These are phyloP conservation scores for Cryptococcus jaspeensis DNA, from an alignment of 1,284 basidiomycete genomes.

Conservation along the genomic window DNA sequence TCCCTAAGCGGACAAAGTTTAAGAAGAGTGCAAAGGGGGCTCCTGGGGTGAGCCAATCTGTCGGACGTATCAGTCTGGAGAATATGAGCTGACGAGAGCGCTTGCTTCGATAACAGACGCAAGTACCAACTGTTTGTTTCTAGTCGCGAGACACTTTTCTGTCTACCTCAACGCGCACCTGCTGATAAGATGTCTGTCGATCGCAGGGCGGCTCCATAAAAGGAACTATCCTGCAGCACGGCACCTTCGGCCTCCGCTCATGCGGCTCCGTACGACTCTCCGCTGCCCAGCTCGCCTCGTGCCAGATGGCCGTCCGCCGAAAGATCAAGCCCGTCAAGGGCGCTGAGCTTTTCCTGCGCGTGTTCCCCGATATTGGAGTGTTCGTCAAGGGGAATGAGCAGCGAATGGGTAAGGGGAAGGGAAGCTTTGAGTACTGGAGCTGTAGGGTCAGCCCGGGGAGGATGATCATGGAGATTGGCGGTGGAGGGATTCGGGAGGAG, in stretches of 20 bases:
- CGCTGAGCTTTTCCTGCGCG: conserved; percentile 78
- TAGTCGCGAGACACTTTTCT: conserved; percentile 1
- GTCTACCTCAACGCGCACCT: conserved; percentile 28
- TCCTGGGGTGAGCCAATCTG: conserved; percentile 9
- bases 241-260: conserved; percentile 82
- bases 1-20: conserved; percentile 76
- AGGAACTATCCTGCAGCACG: conserved; percentile 88
- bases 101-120: conserved; percentile 15
- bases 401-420: conserved; percentile 99
- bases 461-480: conserved; percentile 93
- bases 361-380: conserved; percentile 96
- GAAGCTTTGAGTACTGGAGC: conserved; percentile 96
- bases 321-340: conserved; percentile 92
- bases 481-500: conserved; percentile 84
- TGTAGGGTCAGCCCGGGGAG: conserved; percentile 89
- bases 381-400: conserved; percentile 99
- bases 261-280: conserved; percentile 80
- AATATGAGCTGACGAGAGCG: not conserved
- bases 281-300: conserved; percentile 85
- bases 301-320: conserved; percentile 83
- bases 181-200: not conserved
- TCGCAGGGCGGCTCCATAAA: conserved; percentile 78
- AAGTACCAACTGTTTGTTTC: conserved; percentile 15
- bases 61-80: not conserved
- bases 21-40: conserved; percentile 76